Percentiles rank a stretch among this genome's conserved stretches.
Conservation (phyloP, 805 yeast genomes). For the Pichia manshurica region DNA sequence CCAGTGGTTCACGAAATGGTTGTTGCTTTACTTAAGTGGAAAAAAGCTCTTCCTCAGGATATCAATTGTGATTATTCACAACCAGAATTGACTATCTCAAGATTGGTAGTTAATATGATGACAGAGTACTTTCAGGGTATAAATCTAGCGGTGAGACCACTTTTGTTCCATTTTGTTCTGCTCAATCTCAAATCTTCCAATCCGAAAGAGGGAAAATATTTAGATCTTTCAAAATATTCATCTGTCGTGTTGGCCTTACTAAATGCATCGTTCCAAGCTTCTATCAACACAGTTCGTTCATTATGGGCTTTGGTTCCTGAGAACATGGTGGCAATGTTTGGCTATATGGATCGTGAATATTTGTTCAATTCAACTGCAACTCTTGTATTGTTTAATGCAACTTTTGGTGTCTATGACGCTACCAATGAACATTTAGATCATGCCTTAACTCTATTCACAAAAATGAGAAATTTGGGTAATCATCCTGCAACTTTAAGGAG, state of each 20-base stretch:
- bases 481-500: slow-evolving; percentile 74
- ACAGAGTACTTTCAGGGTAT: slow-evolving; percentile 81
- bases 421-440: slow-evolving; percentile 68
- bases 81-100: slow-evolving; percentile 50
- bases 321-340: slow-evolving; percentile 79
- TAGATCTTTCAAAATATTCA: slow-evolving; percentile 64
- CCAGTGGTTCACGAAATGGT: slow-evolving; percentile 70
- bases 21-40: slow-evolving; percentile 62
- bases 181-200: slow-evolving; percentile 45
- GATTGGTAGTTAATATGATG: slow-evolving; percentile 68
- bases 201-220: slow-evolving; percentile 35
- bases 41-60: slow-evolving; percentile 55
- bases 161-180: slow-evolving; percentile 69
- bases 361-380: slow-evolving; percentile 74
- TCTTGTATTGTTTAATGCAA: slow-evolving; percentile 63
- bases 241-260: slow-evolving; percentile 59
- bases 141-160: slow-evolving; percentile 71
- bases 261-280: slow-evolving; percentile 75
- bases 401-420: slow-evolving; percentile 78
- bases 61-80: slow-evolving; percentile 56
- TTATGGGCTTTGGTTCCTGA: slow-evolving; percentile 71
- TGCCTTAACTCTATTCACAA: slow-evolving; percentile 61
- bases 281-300: slow-evolving; percentile 67
- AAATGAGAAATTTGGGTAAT: slow-evolving; percentile 72
- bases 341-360: slow-evolving; percentile 84